Base-by-base conservation (phyloP, 2,329 filamentous ascomycete species). In the Microthyrium microscopicum region DNA sequence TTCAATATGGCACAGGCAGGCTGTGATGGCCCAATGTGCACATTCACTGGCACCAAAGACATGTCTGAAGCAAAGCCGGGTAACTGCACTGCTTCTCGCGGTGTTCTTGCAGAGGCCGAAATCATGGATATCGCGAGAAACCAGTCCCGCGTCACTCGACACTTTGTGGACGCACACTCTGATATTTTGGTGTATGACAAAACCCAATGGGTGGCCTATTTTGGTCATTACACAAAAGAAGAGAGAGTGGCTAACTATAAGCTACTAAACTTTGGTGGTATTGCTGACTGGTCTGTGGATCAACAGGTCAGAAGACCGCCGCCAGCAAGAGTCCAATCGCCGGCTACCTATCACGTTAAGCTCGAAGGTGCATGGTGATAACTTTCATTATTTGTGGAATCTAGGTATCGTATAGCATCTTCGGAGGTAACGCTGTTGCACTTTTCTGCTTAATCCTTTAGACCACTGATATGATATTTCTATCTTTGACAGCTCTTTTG, bases 1-100 rank as follows among this genome's bases (percentile, higher is more conserved):
- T 57, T 57, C 40, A 24, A 42, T 11, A 57, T 59, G 40, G 42
- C 46, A 17, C n/a, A n/a, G n/a, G n/a, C n/a, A n/a, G n/a, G n/a
- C n/a, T n/a, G n/a, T n/a, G n/a, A n/a, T n/a, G 25, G 28, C 22
- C 24, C 39, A 4, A 35, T 29, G 13, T 56, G 54, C 34, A 38
- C 29, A n/a, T 42, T 39, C 2, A 37, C 38, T 2, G 40, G 36
- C 11, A 52, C 47, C 36, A 44, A 37, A 12, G 52, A 39, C 26
- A 45, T 41, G 4, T 36, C 41, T 11, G 20, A 35, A 6, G 51
- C 46, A 2, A 41, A 40, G 4, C 35, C 41, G 3, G 53, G 52
- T 2, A 15, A 32, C 3, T 56, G 52, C 36, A 56, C 52, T 0
- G 34, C 42, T 5, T 53, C 49, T 2, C 37, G 42, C 12, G 52